phyloP scores from a whole-genome alignment of 1,284 basidiomycete species.

The Irpex sp. region DNA sequence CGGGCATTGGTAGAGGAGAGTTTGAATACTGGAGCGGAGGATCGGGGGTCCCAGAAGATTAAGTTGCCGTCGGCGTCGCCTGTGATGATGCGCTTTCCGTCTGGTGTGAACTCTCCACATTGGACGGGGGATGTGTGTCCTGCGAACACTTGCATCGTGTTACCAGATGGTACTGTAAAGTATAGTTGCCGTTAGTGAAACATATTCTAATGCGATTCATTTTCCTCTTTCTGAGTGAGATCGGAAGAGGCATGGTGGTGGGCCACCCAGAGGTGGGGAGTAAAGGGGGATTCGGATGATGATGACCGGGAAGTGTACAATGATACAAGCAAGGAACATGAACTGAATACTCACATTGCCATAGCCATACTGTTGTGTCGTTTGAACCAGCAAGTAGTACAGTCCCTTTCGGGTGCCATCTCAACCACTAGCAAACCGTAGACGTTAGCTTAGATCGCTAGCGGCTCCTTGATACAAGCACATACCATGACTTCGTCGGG shows the following conservation, averaged over 20 bases:
- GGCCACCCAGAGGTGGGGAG: not conserved
- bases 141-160: constrained; percentile 93
- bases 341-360: constrained; percentile 69
- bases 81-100: constrained; percentile 88
- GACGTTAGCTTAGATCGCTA: constrained; percentile 2
- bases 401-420: constrained; percentile 94
- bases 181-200: not conserved
- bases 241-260: not conserved
- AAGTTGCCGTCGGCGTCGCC: constrained; percentile 83
- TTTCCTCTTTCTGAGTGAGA: too few species aligned
- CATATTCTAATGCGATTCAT: too few species aligned
- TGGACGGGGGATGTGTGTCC: constrained; percentile 86
- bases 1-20: constrained; percentile 71
- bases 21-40: constrained; percentile 76
- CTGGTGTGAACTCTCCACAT: constrained; percentile 90
- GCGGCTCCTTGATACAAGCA: not conserved
- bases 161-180: constrained; percentile 82
- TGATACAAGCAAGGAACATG: not conserved
- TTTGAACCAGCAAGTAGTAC: constrained; percentile 91
- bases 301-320: not conserved
- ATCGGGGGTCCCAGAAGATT: constrained; percentile 91
- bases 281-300: not conserved
- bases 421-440: constrained; percentile 64
- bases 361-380: constrained; percentile 96
- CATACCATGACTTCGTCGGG: constrained; percentile 93